Evolutionary conservation across 163 green algal species (phyloP).

Genomic region (Prototheca wickerhamii): DNA sequence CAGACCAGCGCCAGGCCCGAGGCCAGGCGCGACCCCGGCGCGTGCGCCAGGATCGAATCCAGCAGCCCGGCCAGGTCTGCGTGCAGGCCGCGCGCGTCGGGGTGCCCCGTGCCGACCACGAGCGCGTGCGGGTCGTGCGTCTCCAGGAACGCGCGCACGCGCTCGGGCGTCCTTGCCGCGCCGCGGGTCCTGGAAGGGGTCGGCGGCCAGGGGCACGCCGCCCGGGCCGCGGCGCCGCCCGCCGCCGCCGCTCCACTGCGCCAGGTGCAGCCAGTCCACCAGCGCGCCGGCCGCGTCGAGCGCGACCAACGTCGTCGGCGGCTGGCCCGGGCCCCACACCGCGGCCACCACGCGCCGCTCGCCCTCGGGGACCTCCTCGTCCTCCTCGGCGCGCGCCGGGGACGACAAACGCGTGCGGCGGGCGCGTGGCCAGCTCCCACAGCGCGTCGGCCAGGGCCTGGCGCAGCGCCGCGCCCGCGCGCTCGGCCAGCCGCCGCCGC

Average conservation of each 20-base stretch:
- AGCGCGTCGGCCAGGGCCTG: conserved; percentile 28
- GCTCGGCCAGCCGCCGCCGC: conserved; percentile 13
- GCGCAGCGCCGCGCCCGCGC: conserved; percentile 18
- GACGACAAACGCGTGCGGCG: conserved; percentile 25
- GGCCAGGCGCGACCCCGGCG: conserved; percentile 19
- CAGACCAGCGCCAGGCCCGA: conserved; percentile 49
- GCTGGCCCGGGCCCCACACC: conserved; percentile 33
- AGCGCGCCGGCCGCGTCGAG: conserved; percentile 68
- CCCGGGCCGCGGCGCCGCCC: background rate
- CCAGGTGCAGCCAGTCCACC: conserved; percentile 68
- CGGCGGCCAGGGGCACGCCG: background rate
- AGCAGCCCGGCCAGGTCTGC: conserved; percentile 45
- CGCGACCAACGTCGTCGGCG: conserved; percentile 67
- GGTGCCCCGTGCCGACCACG: conserved; percentile 40
- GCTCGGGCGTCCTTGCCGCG: conserved; percentile 20
- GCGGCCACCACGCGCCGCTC: conserved; percentile 43
- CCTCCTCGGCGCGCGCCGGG: conserved; percentile 17
- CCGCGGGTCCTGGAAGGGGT: background rate
- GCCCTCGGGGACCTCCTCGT: conserved; percentile 33
- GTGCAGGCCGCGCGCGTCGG: conserved; percentile 39
- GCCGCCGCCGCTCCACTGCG: conserved; percentile 48
- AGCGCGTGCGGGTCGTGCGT: conserved; percentile 60
- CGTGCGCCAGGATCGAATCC: conserved; percentile 45
- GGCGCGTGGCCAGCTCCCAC: conserved; percentile 40
- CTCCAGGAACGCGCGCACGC: conserved; percentile 38